These are phyloP conservation scores for Pythium periplocum DNA, from an alignment of 352 stramenopile species.

Conservation along the genomic window DNA sequence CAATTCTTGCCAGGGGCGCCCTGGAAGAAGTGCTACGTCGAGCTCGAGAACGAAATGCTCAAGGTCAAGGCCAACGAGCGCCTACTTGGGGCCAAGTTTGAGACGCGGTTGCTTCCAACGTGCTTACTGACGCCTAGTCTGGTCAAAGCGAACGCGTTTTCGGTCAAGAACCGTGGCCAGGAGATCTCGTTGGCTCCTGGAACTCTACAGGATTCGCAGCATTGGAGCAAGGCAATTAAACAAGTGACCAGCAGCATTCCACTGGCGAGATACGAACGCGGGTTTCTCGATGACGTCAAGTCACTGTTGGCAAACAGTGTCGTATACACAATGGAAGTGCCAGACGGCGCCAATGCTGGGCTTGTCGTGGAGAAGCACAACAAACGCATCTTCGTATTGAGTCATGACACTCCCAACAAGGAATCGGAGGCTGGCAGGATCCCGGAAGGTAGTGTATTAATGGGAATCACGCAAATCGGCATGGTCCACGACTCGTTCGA, in stretches of 20 bases:
- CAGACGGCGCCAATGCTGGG: constrained; percentile 15
- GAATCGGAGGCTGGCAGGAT: constrained; percentile 12
- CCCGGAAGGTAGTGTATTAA: constrained; percentile 47
- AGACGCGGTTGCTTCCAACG: constrained; percentile 46
- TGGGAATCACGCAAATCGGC: constrained; percentile 49
- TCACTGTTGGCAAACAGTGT: constrained; percentile 40
- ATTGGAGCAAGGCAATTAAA: constrained; percentile 43
- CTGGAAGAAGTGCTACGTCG: constrained; percentile 60
- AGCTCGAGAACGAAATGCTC: constrained; percentile 59
- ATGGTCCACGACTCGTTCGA: constrained; percentile 65
- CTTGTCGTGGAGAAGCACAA: constrained; percentile 55
- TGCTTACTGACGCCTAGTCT: constrained; percentile 31
- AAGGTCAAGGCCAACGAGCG: constrained; percentile 61
- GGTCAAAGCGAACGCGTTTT: constrained; percentile 54
- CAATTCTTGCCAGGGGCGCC: constrained; percentile 32
- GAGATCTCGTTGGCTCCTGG: constrained; percentile 43
- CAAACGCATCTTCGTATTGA: constrained; percentile 61
- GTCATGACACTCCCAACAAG: constrained; percentile 20
- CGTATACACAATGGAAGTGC: constrained; percentile 40
- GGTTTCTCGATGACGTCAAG: constrained; percentile 51
- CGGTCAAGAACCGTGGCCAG: constrained; percentile 37
- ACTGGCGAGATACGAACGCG: constrained; percentile 26
- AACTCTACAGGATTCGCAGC: constrained; percentile 29
- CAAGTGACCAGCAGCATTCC: constrained; percentile 20
- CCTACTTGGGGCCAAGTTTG: constrained; percentile 43